Evolutionary conservation across 768 basidiomycete genomes (phyloP).

Genomic region (Lentinula aciculospora): DNA sequence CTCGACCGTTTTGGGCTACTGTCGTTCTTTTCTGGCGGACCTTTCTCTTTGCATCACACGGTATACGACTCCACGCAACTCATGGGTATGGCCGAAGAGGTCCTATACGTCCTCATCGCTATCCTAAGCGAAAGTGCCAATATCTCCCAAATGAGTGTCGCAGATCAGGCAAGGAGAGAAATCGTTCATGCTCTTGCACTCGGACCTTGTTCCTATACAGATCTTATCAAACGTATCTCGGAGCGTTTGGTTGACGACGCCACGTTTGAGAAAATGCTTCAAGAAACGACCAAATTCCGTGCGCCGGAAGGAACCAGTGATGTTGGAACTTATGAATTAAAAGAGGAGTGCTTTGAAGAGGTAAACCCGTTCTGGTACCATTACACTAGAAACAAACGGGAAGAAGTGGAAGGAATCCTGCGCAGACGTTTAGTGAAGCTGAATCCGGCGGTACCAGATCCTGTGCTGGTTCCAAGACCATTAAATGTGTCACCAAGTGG

Average conservation of each 20-base stretch:
- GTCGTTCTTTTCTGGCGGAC: slow-evolving; percentile 67
- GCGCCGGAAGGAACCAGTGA: slow-evolving; percentile 76
- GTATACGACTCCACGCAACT: slow-evolving; percentile 68
- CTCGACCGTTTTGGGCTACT: slow-evolving; percentile 86
- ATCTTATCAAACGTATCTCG: slow-evolving; percentile 85
- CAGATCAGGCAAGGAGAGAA: slow-evolving; percentile 68
- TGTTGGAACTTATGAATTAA: slow-evolving; percentile 83
- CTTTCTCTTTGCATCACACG: slow-evolving; percentile 36
- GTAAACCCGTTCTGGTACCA: slow-evolving; percentile 96
- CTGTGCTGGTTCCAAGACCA: slow-evolving; percentile 71
- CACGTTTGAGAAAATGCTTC: slow-evolving; percentile 73
- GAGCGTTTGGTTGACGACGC: slow-evolving; percentile 85
- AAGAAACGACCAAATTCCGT: slow-evolving; percentile 76
- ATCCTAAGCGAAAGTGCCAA: slow-evolving; percentile 79
- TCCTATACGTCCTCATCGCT: slow-evolving; percentile 82
- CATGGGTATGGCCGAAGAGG: slow-evolving; percentile 86
- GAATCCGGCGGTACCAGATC: slow-evolving; percentile 47
- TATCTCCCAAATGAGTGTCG: slow-evolving; percentile 61
- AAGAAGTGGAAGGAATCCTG: slow-evolving; percentile 81
- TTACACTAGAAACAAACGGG: slow-evolving; percentile 89
- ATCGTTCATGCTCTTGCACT: slow-evolving; percentile 88
- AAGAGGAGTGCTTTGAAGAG: slow-evolving; percentile 75
- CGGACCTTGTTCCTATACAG: slow-evolving; percentile 84
- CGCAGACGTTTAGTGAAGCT: slow-evolving; percentile 62
- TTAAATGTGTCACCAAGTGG: slow-evolving; percentile 53